phyloP scores from a whole-genome alignment of 352 stramenopile species.

The Globisporangium uncinulatum region DNA sequence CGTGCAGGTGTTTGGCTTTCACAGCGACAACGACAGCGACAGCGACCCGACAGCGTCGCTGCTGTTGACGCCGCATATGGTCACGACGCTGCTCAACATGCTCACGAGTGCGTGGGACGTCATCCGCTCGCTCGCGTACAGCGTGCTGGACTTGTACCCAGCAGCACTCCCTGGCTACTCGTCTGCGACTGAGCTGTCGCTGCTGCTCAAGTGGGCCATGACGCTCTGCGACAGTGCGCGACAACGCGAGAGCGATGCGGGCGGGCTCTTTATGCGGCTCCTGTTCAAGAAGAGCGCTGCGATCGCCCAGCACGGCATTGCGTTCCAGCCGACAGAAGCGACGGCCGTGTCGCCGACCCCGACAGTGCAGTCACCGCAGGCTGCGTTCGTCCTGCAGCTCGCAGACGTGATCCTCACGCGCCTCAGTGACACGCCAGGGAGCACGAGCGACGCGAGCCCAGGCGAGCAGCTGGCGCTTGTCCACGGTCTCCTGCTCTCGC shows the following conservation, averaged over 20 bases:
- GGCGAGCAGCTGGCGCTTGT: slow-evolving; percentile 69
- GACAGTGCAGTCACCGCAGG: slow-evolving; percentile 16
- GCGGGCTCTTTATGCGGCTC: slow-evolving; percentile 80
- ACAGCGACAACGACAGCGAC: slow-evolving; percentile 2
- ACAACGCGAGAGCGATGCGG: slow-evolving; percentile 80
- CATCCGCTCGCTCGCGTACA: slow-evolving; percentile 60
- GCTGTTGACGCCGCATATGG: slow-evolving; percentile 53
- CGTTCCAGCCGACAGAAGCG: slow-evolving; percentile 11
- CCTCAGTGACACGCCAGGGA: slow-evolving; percentile 22
- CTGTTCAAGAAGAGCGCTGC: slow-evolving; percentile 59
- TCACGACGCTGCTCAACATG: slow-evolving; percentile 69
- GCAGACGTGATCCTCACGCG: slow-evolving; percentile 42
- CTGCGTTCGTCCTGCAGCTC: slow-evolving; percentile 55
- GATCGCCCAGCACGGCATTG: slow-evolving; percentile 35
- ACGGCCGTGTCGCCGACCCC: neutral
- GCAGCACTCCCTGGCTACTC: slow-evolving; percentile 55
- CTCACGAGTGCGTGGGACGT: slow-evolving; percentile 79
- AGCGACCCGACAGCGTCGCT: slow-evolving; percentile 7
- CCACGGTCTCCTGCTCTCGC: slow-evolving; percentile 66
- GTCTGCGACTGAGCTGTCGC: slow-evolving; percentile 27
- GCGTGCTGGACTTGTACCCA: slow-evolving; percentile 66
- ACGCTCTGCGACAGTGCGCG: slow-evolving; percentile 64
- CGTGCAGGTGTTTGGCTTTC: slow-evolving; percentile 64
- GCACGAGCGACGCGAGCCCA: slow-evolving; percentile 22
- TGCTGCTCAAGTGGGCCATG: slow-evolving; percentile 64